Evolutionary conservation across 768 basidiomycete genomes (phyloP).

Genomic region (Mycena galericulata): DNA sequence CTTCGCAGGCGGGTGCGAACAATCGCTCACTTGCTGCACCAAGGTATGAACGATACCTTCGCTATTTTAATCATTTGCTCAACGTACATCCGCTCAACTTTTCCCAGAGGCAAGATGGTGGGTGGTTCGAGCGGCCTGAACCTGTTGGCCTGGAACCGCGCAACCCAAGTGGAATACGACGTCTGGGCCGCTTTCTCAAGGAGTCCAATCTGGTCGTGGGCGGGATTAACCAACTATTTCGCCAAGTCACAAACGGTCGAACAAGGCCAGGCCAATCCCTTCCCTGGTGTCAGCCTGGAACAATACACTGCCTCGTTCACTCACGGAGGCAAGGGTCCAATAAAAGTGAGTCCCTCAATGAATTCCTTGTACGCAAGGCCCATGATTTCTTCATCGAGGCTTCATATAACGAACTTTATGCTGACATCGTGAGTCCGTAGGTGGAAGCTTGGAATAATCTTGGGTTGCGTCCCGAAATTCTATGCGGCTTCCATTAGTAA

Average conservation of each 20-base stretch:
- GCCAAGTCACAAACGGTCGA: background rate
- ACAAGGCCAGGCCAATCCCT: background rate
- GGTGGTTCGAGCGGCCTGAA: constrained; percentile 39
- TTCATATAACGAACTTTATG: background rate
- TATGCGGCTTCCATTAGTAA: no score
- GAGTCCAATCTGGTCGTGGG: background rate
- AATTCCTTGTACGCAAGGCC: background rate
- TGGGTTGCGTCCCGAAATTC: no score
- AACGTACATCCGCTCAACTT: background rate
- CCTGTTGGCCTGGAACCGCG: constrained; percentile 36
- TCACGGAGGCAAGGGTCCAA: background rate
- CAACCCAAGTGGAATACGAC: constrained; percentile 38
- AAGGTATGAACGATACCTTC: no score
- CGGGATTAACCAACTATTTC: background rate
- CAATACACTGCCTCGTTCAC: background rate
- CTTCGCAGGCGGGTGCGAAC: background rate
- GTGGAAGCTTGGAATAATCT: background rate
- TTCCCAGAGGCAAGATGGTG: constrained; percentile 36
- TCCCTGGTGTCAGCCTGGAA: background rate
- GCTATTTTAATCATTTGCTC: no score
- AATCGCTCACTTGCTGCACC: background rate
- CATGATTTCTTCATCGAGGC: background rate
- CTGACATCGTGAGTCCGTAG: background rate
- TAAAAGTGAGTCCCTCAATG: background rate
- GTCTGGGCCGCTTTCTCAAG: constrained; percentile 13